These are phyloP conservation scores for Yarrowia osloensis DNA, from an alignment of 805 yeast genomes.

Conservation along the genomic window DNA sequence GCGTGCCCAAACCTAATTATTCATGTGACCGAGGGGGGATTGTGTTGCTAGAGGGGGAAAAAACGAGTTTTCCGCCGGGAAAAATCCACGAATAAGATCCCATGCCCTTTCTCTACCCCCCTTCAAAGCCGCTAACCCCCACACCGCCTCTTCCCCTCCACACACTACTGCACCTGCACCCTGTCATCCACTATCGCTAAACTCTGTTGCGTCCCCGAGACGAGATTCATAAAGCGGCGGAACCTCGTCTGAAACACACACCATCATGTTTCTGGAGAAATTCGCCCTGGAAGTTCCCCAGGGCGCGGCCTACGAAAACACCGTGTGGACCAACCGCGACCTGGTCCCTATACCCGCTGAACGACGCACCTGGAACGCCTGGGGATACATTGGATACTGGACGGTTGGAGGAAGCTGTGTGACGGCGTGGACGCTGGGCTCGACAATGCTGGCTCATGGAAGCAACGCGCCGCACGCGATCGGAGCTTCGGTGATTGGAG, in stretches of 20 bases:
- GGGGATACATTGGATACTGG: constrained; percentile 44
- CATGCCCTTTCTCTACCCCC: not conserved
- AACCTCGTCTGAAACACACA: too few relatives aligned
- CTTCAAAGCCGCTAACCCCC: not conserved
- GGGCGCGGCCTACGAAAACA: constrained; percentile 30
- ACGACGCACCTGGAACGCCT: constrained; percentile 51
- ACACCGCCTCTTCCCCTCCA: not conserved
- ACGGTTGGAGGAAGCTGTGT: constrained; percentile 42
- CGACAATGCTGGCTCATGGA: constrained; percentile 49
- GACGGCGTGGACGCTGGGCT: constrained; percentile 49
- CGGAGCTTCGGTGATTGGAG: constrained; percentile 49
- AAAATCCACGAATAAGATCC: not conserved
- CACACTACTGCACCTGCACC: not conserved
- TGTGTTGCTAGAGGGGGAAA: too few relatives aligned
- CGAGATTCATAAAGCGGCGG: not conserved
- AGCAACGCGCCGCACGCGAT: constrained; percentile 49
- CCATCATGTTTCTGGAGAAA: not conserved
- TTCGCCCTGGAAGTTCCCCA: constrained; percentile 31
- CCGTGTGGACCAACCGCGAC: constrained; percentile 40
- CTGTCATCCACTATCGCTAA: not conserved
- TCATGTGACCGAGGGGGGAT: not conserved
- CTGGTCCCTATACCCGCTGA: constrained; percentile 50
- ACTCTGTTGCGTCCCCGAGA: not conserved
- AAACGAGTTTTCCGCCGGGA: too few relatives aligned
- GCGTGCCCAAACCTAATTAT: not conserved